Evolutionary conservation across 2,329 filamentous ascomycete species (phyloP).

Genomic region (Epichloe scottii): DNA sequence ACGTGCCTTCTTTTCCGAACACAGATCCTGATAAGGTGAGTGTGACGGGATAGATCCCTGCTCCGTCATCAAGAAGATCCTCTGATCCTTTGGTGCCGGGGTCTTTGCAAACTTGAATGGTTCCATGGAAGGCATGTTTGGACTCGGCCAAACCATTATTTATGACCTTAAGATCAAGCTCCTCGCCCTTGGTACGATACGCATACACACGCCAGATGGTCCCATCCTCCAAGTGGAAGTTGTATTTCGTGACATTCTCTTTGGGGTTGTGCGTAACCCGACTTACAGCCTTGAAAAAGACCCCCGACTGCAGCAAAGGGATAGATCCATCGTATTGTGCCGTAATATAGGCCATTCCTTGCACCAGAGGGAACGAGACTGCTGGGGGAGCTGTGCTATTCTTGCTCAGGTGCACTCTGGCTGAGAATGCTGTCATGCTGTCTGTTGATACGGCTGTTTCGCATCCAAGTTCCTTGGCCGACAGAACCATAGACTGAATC

Average conservation of each 20-base stretch:
- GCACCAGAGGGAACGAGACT: constrained; percentile 70
- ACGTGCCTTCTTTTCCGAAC: constrained; percentile 49
- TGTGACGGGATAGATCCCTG: constrained; percentile 60
- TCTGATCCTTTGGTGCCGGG: constrained; percentile 45
- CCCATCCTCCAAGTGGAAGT: constrained; percentile 57
- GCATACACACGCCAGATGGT: constrained; percentile 73
- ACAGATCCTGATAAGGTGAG: constrained; percentile 52
- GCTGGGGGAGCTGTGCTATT: constrained; percentile 39
- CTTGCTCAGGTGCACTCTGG: constrained; percentile 54
- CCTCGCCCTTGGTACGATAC: constrained; percentile 42
- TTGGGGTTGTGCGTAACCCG: constrained; percentile 43
- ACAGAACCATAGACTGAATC: constrained; percentile 69
- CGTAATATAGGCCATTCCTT: constrained; percentile 83
- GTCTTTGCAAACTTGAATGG: constrained; percentile 74
- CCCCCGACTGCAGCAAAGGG: constrained; percentile 60
- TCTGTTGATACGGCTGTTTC: constrained; percentile 44
- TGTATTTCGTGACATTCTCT: constrained; percentile 62
- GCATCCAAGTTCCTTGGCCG: constrained; percentile 57
- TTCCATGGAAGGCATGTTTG: constrained; percentile 57
- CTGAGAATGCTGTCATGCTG: constrained; percentile 44
- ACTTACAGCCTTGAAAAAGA: constrained; percentile 60
- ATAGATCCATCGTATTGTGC: constrained; percentile 58
- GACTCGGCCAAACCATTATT: constrained; percentile 56
- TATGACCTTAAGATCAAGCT: constrained; percentile 54
- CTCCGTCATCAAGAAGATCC: constrained; percentile 58